Evolutionary conservation across 495 filamentous ascomycete species (phyloP).

Genomic region (Aspergillus diversus): DNA sequence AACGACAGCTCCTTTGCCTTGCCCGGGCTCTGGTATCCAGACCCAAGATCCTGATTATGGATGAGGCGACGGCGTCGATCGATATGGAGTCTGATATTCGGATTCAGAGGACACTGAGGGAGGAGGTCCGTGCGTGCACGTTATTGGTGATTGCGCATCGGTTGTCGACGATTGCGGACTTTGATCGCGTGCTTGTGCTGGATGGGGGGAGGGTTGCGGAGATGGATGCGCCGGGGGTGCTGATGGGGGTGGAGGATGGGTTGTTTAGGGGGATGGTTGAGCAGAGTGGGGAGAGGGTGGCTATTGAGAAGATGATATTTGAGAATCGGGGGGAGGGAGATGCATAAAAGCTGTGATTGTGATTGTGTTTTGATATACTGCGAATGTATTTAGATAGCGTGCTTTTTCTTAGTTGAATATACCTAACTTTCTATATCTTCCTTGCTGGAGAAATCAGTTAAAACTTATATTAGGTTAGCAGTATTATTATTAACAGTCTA

Average conservation of each 20-base stretch:
- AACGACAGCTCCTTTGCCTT: conserved; percentile 78
- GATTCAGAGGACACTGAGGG: conserved; percentile 24
- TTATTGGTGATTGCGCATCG: conserved; percentile 78
- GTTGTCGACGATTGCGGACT: conserved; percentile 74
- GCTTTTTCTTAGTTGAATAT: no score
- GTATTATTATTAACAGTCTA: no score
- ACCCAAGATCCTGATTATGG: conserved; percentile 76
- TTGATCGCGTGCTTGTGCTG: conserved; percentile 74
- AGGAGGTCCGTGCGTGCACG: conserved; percentile 69
- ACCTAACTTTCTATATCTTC: no score
- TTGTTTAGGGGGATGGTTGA: conserved; percentile 69
- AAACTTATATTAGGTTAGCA: no score
- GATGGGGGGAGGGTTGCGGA: conserved; percentile 68
- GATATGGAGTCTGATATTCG: conserved; percentile 75
- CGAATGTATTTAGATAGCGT: no score
- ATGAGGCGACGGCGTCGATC: conserved; percentile 79
- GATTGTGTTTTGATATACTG: neutral
- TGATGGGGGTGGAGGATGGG: conserved; percentile 55
- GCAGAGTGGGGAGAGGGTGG: conserved; percentile 65
- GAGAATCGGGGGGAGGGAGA: neutral
- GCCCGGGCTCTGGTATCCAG: conserved; percentile 75
- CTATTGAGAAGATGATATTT: conserved; percentile 22
- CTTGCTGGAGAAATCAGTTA: no score
- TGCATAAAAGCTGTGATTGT: neutral
- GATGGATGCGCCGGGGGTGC: conserved; percentile 62